These are phyloP conservation scores for Flaveria trinervia DNA, from an alignment of 129 eudicot genomes.

Conservation along the genomic window DNA sequence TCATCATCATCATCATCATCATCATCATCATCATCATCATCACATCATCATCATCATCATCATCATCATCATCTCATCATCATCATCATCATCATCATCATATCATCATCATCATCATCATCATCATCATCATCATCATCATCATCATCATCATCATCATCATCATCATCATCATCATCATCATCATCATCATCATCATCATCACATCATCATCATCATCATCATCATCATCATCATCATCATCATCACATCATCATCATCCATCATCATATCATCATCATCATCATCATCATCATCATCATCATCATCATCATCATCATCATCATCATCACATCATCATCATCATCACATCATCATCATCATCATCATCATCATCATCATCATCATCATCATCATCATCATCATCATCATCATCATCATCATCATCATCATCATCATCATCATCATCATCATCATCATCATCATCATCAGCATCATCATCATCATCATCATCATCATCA, in stretches of 20 bases:
- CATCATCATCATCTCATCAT: background rate
- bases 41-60: conserved; percentile 16
- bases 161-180: background rate
- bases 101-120: conserved; percentile 14
- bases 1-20: background rate
- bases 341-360: conserved; percentile 3
- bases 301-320: background rate
- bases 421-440: background rate
- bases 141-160: background rate
- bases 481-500: background rate
- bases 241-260: too few species aligned
- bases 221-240: background rate
- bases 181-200: background rate
- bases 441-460: background rate
- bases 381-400: background rate
- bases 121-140: background rate
- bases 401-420: background rate
- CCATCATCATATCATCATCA: too few species aligned
- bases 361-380: background rate
- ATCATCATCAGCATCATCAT: background rate
- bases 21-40: conserved; percentile 14
- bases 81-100: conserved; percentile 14
- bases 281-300: background rate
- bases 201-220: too few species aligned
- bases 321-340: background rate